phyloP scores from a whole-genome alignment of 441 rosid species.

The Erodium moschatum region DNA sequence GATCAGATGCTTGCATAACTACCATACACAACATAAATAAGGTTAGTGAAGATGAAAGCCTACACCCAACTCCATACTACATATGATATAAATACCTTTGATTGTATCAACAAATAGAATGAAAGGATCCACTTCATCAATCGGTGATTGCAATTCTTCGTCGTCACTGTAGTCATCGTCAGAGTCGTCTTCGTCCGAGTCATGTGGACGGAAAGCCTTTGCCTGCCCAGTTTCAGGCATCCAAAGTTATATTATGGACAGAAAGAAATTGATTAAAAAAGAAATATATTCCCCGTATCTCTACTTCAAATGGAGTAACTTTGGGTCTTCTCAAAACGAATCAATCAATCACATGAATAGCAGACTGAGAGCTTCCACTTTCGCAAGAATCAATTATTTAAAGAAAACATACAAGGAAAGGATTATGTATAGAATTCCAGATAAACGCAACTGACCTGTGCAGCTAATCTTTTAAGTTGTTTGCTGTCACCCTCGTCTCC shows the following conservation, averaged over 20 bases:
- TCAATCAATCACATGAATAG: too few species aligned
- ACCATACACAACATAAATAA: neutral
- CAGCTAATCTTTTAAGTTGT: conserved; percentile 70
- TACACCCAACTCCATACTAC: neutral
- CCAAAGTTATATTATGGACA: too few species aligned
- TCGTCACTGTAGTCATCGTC: conserved; percentile 82
- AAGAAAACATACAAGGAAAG: too few species aligned
- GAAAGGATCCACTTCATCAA: conserved; percentile 93
- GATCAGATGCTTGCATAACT: conserved; percentile 70
- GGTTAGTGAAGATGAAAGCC: neutral
- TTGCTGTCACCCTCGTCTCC: conserved; percentile 81
- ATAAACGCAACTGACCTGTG: conserved; percentile 42
- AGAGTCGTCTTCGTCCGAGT: conserved; percentile 58
- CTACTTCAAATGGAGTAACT: too few species aligned
- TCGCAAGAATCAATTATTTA: too few species aligned
- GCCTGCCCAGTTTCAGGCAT: conserved; percentile 32
- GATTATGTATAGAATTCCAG: neutral
- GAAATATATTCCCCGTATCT: too few species aligned
- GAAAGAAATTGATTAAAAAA: too few species aligned
- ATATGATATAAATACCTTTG: conserved; percentile 41
- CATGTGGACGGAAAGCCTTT: conserved; percentile 60
- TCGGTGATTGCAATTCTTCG: conserved; percentile 86
- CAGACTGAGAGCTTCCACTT: too few species aligned
- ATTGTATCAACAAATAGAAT: conserved; percentile 75
- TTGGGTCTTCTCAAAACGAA: too few species aligned